Percentiles rank a stretch among this genome's conserved stretches.
Evolutionary conservation across 2,329 filamentous ascomycete genomes (phyloP).

Genomic region (Fonsecaea multimorphosa): DNA sequence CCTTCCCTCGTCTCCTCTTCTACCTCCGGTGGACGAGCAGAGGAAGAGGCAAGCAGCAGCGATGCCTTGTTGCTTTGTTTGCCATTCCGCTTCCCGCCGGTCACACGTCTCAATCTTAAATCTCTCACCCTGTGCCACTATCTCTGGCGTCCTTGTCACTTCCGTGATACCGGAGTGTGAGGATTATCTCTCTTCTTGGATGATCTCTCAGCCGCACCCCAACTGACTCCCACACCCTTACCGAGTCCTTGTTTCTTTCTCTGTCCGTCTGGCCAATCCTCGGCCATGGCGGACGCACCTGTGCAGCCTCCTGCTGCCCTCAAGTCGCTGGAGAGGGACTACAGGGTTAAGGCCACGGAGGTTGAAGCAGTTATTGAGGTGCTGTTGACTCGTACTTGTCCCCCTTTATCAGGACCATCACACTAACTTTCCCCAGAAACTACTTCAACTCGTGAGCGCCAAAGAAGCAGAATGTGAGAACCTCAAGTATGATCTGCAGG

Average conservation of each 20-base stretch:
- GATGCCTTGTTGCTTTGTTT: not conserved
- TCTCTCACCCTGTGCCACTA: constrained; percentile 1
- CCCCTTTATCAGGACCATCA: not conserved
- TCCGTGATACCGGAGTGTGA: not conserved
- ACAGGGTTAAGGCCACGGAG: constrained; percentile 22
- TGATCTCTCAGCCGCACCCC: not conserved
- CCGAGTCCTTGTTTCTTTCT: not conserved
- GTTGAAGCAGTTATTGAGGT: constrained; percentile 26
- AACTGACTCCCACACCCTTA: not conserved
- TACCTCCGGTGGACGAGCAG: not conserved
- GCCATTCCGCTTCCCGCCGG: not conserved
- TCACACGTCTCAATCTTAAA: constrained; percentile 5
- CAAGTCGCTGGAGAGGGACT: constrained; percentile 26
- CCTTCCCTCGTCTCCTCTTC: not conserved
- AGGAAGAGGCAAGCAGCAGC: not conserved
- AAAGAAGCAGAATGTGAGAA: constrained; percentile 26
- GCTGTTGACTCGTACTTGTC: not conserved
- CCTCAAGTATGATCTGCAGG: constrained; percentile 30
- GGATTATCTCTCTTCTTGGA: not conserved
- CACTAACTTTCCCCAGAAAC: constrained; percentile 24
- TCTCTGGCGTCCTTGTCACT: not conserved
- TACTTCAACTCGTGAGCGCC: constrained; percentile 17
- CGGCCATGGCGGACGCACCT: constrained; percentile 19
- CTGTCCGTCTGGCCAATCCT: not conserved
- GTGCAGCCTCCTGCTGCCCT: constrained; percentile 2